A percentile compares a stretch with the other conserved stretches of the same genome.
These are phyloP conservation scores for Zoysia japonica DNA, from an alignment of 176 grass and related monocot genomes.

Conservation along the genomic window DNA sequence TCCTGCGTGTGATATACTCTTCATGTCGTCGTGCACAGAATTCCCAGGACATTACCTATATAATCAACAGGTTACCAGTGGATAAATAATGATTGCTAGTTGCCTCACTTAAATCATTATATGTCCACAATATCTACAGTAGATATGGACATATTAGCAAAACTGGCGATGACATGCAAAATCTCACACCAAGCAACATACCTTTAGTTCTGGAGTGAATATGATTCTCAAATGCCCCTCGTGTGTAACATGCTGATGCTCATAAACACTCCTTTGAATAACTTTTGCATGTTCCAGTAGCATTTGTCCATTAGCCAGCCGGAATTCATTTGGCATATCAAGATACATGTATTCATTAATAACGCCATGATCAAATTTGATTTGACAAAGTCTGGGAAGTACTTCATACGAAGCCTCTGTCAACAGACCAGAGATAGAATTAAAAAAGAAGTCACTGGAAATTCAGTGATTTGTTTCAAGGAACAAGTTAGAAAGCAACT, in stretches of 20 bases:
- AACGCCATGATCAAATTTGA: slow-evolving; percentile 95
- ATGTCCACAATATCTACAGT: slow-evolving; percentile 32
- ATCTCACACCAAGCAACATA: slow-evolving; percentile 24
- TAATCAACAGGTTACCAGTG: slow-evolving; percentile 29
- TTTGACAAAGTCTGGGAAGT: slow-evolving; percentile 94
- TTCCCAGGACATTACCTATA: slow-evolving; percentile 93
- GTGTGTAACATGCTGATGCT: slow-evolving; percentile 82
- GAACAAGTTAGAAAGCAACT: slow-evolving; percentile 8
- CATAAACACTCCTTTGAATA: slow-evolving; percentile 90
- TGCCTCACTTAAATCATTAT: slow-evolving; percentile 49
- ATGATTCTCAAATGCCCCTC: slow-evolving; percentile 90
- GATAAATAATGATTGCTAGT: slow-evolving; percentile 44
- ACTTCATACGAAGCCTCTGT: slow-evolving; percentile 90
- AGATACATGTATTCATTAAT: slow-evolving; percentile 85
- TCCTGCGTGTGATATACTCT: slow-evolving; percentile 82
- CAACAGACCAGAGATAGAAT: slow-evolving; percentile 20
- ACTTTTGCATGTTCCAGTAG: slow-evolving; percentile 87
- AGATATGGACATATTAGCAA: background rate
- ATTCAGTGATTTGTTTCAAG: slow-evolving; percentile 8
- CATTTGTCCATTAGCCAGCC: slow-evolving; percentile 74
- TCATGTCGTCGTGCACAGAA: slow-evolving; percentile 87
- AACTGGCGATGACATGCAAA: slow-evolving; percentile 21
- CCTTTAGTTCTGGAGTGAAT: slow-evolving; percentile 97
- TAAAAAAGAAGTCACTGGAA: background rate
- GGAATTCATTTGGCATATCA: slow-evolving; percentile 80